phyloP scores from a whole-genome alignment of 768 basidiomycete species.

The Pleurotus djamor region DNA sequence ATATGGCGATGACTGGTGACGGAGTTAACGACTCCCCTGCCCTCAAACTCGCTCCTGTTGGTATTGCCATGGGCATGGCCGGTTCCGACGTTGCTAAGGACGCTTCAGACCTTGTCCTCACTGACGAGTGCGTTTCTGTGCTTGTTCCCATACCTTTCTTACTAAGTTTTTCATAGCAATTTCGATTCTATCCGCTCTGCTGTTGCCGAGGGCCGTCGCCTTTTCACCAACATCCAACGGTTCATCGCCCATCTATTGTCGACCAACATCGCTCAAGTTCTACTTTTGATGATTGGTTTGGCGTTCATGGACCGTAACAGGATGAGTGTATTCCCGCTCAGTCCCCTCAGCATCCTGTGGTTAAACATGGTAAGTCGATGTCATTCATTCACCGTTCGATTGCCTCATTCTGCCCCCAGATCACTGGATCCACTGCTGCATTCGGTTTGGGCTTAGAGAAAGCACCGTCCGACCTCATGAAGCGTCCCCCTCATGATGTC shows the following conservation, averaged over 20 bases:
- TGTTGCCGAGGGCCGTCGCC: constrained; percentile 53
- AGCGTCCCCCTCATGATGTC: constrained; percentile 35
- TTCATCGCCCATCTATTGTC: constrained; percentile 54
- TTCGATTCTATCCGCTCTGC: constrained; percentile 62
- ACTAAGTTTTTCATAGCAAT: constrained; percentile 26
- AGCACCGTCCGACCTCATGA: constrained; percentile 51
- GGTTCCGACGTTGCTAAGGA: constrained; percentile 30
- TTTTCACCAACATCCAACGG: constrained; percentile 55
- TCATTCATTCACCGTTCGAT: neutral
- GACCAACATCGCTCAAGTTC: constrained; percentile 52
- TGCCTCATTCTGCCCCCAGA: constrained; percentile 10
- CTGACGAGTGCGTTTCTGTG: constrained; percentile 71
- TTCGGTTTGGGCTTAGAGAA: constrained; percentile 52
- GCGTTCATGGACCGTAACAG: constrained; percentile 49
- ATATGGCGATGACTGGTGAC: constrained; percentile 55
- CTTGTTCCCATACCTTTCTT: constrained; percentile 47
- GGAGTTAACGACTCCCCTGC: constrained; percentile 63
- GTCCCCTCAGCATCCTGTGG: constrained; percentile 51
- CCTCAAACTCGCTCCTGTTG: constrained; percentile 12
- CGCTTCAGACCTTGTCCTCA: constrained; percentile 60
- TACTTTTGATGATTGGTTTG: constrained; percentile 53
- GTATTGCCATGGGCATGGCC: constrained; percentile 24
- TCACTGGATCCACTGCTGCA: constrained; percentile 49
- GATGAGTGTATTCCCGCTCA: constrained; percentile 53
- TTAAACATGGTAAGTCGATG: constrained; percentile 41